phyloP scores from a whole-genome alignment of 257 asterid genomes.

The Solanum commersonii region DNA sequence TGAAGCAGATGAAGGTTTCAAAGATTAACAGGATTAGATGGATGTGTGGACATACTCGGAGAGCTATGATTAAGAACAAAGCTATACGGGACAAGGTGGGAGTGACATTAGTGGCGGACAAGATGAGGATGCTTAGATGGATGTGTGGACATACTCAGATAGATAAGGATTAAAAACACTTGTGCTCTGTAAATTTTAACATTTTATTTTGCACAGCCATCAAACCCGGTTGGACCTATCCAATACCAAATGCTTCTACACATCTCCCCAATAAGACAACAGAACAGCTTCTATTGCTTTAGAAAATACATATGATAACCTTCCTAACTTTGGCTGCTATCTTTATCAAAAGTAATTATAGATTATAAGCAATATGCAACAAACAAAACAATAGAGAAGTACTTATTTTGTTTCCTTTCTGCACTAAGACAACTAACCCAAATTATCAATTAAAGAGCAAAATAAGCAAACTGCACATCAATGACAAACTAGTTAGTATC shows the following conservation, averaged over 20 bases:
- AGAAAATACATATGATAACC: neutral
- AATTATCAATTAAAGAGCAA: neutral
- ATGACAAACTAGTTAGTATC: neutral
- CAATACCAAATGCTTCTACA: neutral
- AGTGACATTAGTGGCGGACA: neutral
- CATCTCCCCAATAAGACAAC: neutral
- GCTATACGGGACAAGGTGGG: neutral
- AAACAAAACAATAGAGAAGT: neutral
- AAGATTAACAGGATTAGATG: neutral
- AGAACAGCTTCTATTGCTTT: neutral
- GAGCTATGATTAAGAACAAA: neutral
- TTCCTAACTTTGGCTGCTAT: neutral
- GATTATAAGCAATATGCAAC: neutral
- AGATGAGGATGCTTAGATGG: neutral
- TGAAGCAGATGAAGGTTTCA: neutral
- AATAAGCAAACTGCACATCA: neutral
- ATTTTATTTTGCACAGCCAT: neutral
- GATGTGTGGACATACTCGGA: neutral
- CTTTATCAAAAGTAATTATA: neutral
- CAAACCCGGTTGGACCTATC: neutral
- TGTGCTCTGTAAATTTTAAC: neutral
- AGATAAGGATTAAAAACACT: neutral
- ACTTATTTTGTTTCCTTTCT: neutral
- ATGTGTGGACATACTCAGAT: neutral
- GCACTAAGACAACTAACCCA: neutral